Evolutionary conservation across 2,329 filamentous ascomycete genomes (phyloP).

Genomic region (Myriosclerotinia duriaeana): DNA sequence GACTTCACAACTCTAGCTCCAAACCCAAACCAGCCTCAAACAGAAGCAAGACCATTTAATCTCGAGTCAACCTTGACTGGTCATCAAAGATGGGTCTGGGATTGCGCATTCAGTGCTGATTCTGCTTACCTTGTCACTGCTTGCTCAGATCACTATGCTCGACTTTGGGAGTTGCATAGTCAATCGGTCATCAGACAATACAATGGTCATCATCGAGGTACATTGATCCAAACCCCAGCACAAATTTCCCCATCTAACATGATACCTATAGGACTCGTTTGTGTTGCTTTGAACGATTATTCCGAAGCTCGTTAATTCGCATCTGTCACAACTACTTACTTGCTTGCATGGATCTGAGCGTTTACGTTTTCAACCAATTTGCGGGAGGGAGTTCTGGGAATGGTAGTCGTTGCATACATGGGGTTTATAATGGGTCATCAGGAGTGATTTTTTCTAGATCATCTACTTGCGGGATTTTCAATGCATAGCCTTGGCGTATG

Average conservation of each 20-base stretch:
- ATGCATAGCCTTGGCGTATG: conserved; percentile 12
- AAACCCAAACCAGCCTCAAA: conserved; percentile 35
- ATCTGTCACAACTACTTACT: background rate
- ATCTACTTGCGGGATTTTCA: background rate
- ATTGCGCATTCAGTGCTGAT: conserved; percentile 74
- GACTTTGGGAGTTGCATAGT: conserved; percentile 69
- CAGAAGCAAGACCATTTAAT: conserved; percentile 54
- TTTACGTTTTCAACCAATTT: conserved; percentile 6
- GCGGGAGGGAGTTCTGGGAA: conserved; percentile 20
- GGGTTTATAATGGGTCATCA: background rate
- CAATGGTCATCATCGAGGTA: conserved; percentile 71
- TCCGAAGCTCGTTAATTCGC: conserved; percentile 35
- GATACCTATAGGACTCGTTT: conserved; percentile 47
- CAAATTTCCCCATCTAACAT: background rate
- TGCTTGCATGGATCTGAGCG: conserved; percentile 14
- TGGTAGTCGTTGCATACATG: background rate
- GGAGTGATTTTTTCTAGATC: background rate
- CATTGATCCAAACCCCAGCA: conserved; percentile 34
- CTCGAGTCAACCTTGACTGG: conserved; percentile 68
- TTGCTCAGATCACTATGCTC: conserved; percentile 71
- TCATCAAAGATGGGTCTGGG: conserved; percentile 78
- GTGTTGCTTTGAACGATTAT: conserved; percentile 70
- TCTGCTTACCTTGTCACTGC: conserved; percentile 73
- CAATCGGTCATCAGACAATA: conserved; percentile 73
- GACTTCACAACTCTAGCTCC: conserved; percentile 59